These are phyloP conservation scores for Monilinia aucupariae DNA, from an alignment of 2,329 filamentous ascomycete genomes.

Conservation along the genomic window DNA sequence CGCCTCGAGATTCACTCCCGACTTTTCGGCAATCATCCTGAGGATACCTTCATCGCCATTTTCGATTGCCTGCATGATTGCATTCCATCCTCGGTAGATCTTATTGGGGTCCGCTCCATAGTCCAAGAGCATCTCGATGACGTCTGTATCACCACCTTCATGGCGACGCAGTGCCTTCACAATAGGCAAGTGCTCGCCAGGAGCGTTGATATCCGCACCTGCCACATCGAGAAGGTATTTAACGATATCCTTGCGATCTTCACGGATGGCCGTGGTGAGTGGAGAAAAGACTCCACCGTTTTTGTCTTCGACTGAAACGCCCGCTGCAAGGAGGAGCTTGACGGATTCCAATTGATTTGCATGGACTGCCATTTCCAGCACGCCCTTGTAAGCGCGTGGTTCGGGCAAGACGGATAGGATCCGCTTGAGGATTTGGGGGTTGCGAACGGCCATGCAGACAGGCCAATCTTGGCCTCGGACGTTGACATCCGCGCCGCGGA, in stretches of 20 bases:
- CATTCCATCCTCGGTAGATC: conserved; percentile 62
- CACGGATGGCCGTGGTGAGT: conserved; percentile 61
- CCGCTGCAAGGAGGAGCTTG: conserved; percentile 43
- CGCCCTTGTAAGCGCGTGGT: conserved; percentile 57
- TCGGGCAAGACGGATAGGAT: conserved; percentile 53
- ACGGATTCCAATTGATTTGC: conserved; percentile 63
- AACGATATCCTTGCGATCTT: conserved; percentile 56
- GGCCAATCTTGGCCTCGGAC: conserved; percentile 66
- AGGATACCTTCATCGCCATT: conserved; percentile 54
- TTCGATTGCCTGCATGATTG: conserved; percentile 59
- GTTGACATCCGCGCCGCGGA: conserved; percentile 55
- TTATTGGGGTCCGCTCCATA: conserved; percentile 63
- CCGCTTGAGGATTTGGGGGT: conserved; percentile 53
- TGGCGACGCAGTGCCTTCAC: conserved; percentile 62
- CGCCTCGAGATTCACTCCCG: conserved; percentile 47
- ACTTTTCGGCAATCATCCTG: conserved; percentile 45
- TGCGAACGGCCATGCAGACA: conserved; percentile 60
- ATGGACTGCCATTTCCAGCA: conserved; percentile 62
- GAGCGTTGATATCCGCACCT: conserved; percentile 58
- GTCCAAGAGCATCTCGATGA: conserved; percentile 57
- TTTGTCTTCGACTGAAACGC: conserved; percentile 62
- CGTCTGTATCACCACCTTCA: conserved; percentile 50
- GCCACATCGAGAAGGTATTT: conserved; percentile 55
- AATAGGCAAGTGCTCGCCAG: conserved; percentile 65
- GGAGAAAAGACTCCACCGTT: conserved; percentile 69